These are phyloP conservation scores for Paraleonurus japonicus DNA, from an alignment of 257 asterid genomes.

Conservation along the genomic window DNA sequence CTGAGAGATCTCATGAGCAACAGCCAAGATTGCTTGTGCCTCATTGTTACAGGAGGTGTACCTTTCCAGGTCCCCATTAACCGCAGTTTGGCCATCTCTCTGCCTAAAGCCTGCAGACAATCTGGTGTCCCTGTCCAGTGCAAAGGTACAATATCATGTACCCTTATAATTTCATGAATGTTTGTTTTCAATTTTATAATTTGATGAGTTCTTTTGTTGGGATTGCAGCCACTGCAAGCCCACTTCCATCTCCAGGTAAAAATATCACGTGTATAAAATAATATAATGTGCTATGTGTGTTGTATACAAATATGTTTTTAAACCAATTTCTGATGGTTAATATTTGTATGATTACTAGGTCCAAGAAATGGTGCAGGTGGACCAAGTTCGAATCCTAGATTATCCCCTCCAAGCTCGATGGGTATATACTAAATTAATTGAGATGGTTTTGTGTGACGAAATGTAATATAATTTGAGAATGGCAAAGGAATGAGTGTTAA, in stretches of 20 bases:
- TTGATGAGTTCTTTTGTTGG: background rate
- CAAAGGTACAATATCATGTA: constrained; percentile 54
- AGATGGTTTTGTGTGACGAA: too few relatives aligned
- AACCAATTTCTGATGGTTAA: background rate
- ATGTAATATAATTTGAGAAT: too few relatives aligned
- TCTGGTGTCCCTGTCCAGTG: constrained; percentile 69
- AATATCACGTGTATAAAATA: background rate
- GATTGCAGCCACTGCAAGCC: constrained; percentile 43
- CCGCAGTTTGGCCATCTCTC: constrained; percentile 50
- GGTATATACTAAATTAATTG: constrained; percentile 25
- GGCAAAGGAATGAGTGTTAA: too few relatives aligned
- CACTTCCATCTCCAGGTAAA: constrained; percentile 72
- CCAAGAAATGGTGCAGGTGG: constrained; percentile 29
- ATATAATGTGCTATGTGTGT: too few relatives aligned
- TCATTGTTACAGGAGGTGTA: constrained; percentile 42
- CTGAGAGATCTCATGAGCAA: constrained; percentile 41
- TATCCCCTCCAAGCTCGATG: constrained; percentile 29
- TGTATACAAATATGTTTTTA: too few relatives aligned
- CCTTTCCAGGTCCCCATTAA: constrained; percentile 60
- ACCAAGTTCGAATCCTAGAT: constrained; percentile 33
- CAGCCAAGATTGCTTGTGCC: constrained; percentile 52
- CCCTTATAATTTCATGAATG: background rate
- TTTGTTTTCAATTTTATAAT: background rate
- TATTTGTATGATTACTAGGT: constrained; percentile 27
- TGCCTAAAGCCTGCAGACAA: constrained; percentile 68